These are phyloP conservation scores for Geotrichum histeridarum DNA, from an alignment of 1,139 yeast species.

Conservation along the genomic window DNA sequence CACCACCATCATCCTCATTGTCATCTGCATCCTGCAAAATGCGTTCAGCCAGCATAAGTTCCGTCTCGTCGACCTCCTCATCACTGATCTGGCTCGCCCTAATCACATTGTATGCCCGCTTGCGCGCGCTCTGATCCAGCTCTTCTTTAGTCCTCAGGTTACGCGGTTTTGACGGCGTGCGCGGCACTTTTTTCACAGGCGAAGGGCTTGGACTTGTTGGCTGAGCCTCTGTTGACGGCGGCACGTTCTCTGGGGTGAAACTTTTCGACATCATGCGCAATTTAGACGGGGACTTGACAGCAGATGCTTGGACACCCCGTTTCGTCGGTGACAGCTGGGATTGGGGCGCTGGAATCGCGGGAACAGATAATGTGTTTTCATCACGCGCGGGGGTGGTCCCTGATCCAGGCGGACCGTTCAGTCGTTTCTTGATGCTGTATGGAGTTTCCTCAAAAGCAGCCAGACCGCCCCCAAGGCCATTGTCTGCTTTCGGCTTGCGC, in stretches of 20 bases:
- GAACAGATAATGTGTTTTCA: not conserved
- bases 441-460: conserved; percentile 12
- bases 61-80: conserved; percentile 41
- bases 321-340: conserved; percentile 3
- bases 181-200: conserved; percentile 6
- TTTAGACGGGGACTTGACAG: conserved; percentile 28
- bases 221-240: not conserved
- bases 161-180: conserved; percentile 15
- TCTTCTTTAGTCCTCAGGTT: conserved; percentile 30
- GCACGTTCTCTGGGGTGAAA: conserved; percentile 15
- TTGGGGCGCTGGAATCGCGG: not conserved
- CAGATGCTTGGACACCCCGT: conserved; percentile 17
- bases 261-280: conserved; percentile 25
- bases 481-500: not conserved
- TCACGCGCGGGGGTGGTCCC: not conserved
- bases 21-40: conserved; percentile 35
- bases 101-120: conserved; percentile 42
- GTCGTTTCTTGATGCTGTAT: conserved; percentile 10
- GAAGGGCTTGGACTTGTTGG: conserved; percentile 1
- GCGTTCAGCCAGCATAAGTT: conserved; percentile 46
- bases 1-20: not conserved
- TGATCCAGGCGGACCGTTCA: not conserved
- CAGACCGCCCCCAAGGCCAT: not conserved
- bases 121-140: conserved; percentile 49
- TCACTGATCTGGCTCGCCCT: conserved; percentile 39